Percentiles rank a stretch among this genome's conserved stretches.
Conservation (phyloP, 75 land plant species). For the Pinus albicaulis region DNA sequence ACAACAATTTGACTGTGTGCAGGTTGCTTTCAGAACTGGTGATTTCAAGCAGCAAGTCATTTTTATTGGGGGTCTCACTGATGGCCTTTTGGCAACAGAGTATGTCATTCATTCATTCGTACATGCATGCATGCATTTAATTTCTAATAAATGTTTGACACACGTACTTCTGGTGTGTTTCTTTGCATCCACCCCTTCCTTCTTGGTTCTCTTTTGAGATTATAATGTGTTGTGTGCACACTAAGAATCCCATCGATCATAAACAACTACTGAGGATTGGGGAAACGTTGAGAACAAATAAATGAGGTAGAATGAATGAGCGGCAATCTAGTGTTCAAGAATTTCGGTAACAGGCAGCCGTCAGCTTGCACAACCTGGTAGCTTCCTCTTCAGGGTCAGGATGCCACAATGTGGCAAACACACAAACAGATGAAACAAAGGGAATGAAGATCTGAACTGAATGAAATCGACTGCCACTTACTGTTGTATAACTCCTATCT, state of each 20-base stretch:
- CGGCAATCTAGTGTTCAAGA: not conserved
- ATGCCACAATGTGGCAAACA: not conserved
- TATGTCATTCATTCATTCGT: constrained; percentile 27
- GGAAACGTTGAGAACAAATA: not conserved
- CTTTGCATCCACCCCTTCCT: not conserved
- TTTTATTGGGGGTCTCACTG: constrained; percentile 95
- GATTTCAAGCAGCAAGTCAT: constrained; percentile 90
- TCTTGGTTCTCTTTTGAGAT: not conserved
- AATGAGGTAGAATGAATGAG: not conserved
- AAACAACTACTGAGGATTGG: not conserved
- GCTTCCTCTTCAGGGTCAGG: no score
- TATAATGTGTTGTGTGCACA: not conserved
- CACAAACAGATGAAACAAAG: not conserved
- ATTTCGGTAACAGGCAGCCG: not conserved
- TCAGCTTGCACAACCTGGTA: not conserved
- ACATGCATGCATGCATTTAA: not conserved
- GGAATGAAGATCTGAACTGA: not conserved
- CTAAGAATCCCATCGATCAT: not conserved
- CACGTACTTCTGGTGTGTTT: not conserved
- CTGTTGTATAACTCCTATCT: no score
- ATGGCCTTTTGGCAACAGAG: constrained; percentile 97
- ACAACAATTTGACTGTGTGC: constrained; percentile 7
- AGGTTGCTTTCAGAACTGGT: constrained; percentile 97
- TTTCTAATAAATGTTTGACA: not conserved
- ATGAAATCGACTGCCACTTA: not conserved